Conservation (phyloP, 2,329 filamentous ascomycete species). For the Sarocladium oryzae region DNA sequence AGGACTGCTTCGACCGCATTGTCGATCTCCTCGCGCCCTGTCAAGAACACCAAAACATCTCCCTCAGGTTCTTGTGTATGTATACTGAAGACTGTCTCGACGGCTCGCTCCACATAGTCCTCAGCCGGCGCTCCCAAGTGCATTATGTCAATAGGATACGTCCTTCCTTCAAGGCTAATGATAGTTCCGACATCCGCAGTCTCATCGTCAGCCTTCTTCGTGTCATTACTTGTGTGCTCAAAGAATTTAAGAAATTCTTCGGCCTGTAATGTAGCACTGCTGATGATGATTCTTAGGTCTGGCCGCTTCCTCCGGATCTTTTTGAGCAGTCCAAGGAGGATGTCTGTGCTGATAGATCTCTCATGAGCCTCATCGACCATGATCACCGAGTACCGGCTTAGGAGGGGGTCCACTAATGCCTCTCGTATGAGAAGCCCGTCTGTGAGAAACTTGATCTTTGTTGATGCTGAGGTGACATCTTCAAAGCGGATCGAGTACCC, state of each 20-base stretch:
- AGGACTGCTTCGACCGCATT: slow-evolving; percentile 70
- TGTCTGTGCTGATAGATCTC: slow-evolving; percentile 84
- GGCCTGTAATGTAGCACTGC: slow-evolving; percentile 88
- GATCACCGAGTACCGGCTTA: slow-evolving; percentile 88
- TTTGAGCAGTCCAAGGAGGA: slow-evolving; percentile 82
- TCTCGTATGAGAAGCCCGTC: slow-evolving; percentile 89
- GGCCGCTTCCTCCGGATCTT: slow-evolving; percentile 77
- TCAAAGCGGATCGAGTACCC: slow-evolving; percentile 93
- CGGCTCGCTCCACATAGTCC: slow-evolving; percentile 77
- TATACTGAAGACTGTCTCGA: slow-evolving; percentile 82
- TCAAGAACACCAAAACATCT: slow-evolving; percentile 86
- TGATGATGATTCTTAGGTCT: slow-evolving; percentile 82
- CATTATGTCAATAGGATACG: slow-evolving; percentile 81
- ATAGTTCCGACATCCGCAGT: slow-evolving; percentile 40
- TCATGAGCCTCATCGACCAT: slow-evolving; percentile 99
- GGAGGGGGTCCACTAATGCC: slow-evolving; percentile 82
- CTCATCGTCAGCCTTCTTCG: slow-evolving; percentile 20
- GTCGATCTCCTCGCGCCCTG: slow-evolving; percentile 90
- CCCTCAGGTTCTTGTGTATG: slow-evolving; percentile 74
- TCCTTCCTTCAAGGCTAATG: slow-evolving; percentile 78
- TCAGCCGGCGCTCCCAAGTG: slow-evolving; percentile 74
- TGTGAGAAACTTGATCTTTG: slow-evolving; percentile 90
- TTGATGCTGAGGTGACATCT: slow-evolving; percentile 79
- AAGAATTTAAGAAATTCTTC: slow-evolving; percentile 83
- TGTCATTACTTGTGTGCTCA: slow-evolving; percentile 22